Evolutionary conservation across 2,329 filamentous ascomycete genomes (phyloP), one percentile per base, ranked within the genome.

Genomic region (Xylariaceae sp.): DNA sequence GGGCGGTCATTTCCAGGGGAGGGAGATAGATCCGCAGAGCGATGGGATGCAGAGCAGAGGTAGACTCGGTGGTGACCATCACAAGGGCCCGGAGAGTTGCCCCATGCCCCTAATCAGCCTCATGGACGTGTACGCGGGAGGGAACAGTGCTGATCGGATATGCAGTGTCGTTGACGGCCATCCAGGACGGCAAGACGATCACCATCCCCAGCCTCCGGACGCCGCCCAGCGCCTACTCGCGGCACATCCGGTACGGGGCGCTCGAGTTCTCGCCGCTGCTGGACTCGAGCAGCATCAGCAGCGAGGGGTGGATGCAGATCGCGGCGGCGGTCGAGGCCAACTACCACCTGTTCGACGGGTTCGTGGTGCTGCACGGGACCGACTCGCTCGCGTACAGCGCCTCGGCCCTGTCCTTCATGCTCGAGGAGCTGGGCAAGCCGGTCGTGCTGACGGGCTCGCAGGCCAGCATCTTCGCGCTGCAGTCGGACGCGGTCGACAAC

Each of bases 401-500:
- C 41, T 93, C 87, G 5, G 89, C 89, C 3, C 68, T 95, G 37
- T 92, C 85, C 47, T 95, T 94, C 64, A 94, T 94, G 85, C 75
- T 94, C 56, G 44, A 54, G 51, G 87, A 93, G 52, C 70, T 95
- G 11, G 88, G 87, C 32, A 95, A 94, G 64, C 86, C 89, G 2
- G 85, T 94, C 19, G 81, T 95, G 35, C 68, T 95, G 31, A 95
- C 89, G 1, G 81, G 81, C 2, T 83, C 79, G 3, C 82, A 87
- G 55, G 83, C 88, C 1, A 86, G 86, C 29, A 94, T 95, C 72
- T 83, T 92, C 49, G 80, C 89, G 40, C 74, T 94, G 17, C 88
- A 94, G 59, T 92, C 83, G 32, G 89, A 95, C 57, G 89, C 88
- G 8, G 83, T 88, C 23, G 88, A 93, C 62, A 95, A 94, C 52